Evolutionary conservation across 176 grass and related monocot species (phyloP).

Genomic region (Oryza meyeriana): DNA sequence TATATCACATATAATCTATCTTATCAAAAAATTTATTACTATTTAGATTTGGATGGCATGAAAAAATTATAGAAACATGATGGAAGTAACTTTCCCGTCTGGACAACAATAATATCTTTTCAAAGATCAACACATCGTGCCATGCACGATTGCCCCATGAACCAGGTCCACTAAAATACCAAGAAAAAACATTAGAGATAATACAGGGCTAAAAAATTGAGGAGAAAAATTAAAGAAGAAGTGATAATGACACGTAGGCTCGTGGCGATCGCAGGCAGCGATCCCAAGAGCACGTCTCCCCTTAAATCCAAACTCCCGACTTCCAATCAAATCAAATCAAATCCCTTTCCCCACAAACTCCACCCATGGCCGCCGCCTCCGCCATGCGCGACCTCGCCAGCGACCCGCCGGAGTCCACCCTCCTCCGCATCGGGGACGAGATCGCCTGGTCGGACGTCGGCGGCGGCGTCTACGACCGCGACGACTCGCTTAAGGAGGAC

Average conservation of each 20-base stretch:
- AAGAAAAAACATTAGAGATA: background rate
- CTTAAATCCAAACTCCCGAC: background rate
- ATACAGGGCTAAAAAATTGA: background rate
- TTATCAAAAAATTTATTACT: no score
- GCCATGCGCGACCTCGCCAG: background rate
- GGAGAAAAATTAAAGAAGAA: background rate
- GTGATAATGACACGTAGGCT: background rate
- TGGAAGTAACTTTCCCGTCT: no score
- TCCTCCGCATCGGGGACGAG: constrained; percentile 38
- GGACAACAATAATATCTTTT: background rate
- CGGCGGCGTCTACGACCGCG: constrained; percentile 82
- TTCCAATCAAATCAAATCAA: background rate
- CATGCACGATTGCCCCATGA: background rate
- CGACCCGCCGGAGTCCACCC: constrained; percentile 44
- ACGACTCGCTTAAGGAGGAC: constrained; percentile 84
- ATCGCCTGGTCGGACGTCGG: constrained; percentile 68
- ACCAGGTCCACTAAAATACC: background rate
- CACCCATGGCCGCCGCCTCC: constrained; percentile 30
- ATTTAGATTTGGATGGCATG: no score
- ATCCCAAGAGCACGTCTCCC: background rate
- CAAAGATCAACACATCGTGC: background rate
- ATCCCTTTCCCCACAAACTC: background rate
- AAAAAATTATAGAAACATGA: no score
- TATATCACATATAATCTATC: no score
- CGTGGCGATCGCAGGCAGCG: background rate